phyloP scores from a whole-genome alignment of 768 basidiomycete species.

The Suillus subaureus region DNA sequence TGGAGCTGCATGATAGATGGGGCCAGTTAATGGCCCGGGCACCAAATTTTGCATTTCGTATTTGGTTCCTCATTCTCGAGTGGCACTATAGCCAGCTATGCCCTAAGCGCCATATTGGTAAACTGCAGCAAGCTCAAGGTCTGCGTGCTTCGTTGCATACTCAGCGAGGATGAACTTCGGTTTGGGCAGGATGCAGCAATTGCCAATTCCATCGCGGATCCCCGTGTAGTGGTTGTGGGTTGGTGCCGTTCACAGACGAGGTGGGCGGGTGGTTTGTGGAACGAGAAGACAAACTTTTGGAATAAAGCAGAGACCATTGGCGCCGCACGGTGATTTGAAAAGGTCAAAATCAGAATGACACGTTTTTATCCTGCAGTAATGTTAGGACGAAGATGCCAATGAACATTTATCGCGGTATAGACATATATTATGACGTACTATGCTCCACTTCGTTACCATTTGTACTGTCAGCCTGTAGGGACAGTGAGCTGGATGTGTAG shows the following conservation, averaged over 20 bases:
- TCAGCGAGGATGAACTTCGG: conserved; percentile 3
- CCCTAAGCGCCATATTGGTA: not conserved
- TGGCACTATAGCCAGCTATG: not conserved
- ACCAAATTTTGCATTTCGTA: conserved; percentile 1
- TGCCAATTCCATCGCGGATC: not conserved
- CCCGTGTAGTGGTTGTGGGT: conserved; percentile 6
- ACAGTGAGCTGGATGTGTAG: not conserved
- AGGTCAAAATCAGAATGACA: not conserved
- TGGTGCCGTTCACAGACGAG: conserved; percentile 5
- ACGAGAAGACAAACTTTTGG: conserved; percentile 1
- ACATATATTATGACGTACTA: not conserved
- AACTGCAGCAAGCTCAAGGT: conserved; percentile 5
- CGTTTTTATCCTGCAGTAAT: not conserved
- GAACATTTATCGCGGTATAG: not conserved
- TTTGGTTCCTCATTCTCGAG: not conserved
- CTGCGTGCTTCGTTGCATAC: conserved; percentile 1
- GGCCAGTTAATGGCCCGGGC: conserved; percentile 3
- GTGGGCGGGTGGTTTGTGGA: conserved; percentile 4
- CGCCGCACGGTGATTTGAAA: not conserved
- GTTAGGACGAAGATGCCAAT: not conserved
- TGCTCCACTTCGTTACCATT: not conserved
- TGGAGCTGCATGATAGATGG: conserved; percentile 6
- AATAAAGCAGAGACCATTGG: not conserved
- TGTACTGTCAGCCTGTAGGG: not conserved
- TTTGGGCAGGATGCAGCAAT: not conserved